A percentile compares a stretch with the other conserved stretches of the same genome.
Conservation (phyloP, 148 eudicot genomes). For the Beta vulgaris region DNA sequence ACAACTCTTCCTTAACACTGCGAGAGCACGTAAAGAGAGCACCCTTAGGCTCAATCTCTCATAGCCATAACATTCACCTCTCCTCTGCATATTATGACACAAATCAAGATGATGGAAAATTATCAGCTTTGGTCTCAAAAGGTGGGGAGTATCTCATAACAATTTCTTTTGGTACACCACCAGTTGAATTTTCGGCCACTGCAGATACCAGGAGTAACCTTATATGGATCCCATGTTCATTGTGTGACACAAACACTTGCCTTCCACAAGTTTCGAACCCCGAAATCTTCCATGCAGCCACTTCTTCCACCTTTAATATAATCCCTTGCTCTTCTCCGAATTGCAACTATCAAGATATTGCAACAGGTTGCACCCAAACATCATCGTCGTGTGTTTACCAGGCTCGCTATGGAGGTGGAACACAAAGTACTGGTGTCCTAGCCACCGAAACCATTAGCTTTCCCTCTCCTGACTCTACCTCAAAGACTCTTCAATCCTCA, state of each 20-base stretch:
- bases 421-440: conserved; percentile 14
- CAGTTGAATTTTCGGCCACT: conserved; percentile 15
- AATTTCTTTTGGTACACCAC: conserved; percentile 32
- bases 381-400: conserved; percentile 10
- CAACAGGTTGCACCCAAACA: conserved; percentile 1
- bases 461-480: background rate
- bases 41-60: background rate
- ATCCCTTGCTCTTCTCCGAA: conserved; percentile 22
- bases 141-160: conserved; percentile 23
- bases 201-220: conserved; percentile 43
- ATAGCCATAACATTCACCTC: background rate
- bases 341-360: conserved; percentile 17
- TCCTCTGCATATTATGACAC: too few species aligned
- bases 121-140: background rate
- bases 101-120: too few species aligned
- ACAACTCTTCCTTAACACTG: conserved; percentile 29
- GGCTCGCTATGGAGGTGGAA: conserved; percentile 19
- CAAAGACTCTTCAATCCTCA: background rate
- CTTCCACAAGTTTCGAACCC: too few species aligned
- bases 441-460: conserved; percentile 23
- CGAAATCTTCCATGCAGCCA: conserved; percentile 19
- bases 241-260: conserved; percentile 20
- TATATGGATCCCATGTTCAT: conserved; percentile 36
- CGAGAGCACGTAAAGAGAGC: conserved; percentile 21
- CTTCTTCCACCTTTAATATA: conserved; percentile 23